Evolutionary conservation across 78 protist genomes (phyloP).

Genomic region (Dictyostelium purpureum): DNA sequence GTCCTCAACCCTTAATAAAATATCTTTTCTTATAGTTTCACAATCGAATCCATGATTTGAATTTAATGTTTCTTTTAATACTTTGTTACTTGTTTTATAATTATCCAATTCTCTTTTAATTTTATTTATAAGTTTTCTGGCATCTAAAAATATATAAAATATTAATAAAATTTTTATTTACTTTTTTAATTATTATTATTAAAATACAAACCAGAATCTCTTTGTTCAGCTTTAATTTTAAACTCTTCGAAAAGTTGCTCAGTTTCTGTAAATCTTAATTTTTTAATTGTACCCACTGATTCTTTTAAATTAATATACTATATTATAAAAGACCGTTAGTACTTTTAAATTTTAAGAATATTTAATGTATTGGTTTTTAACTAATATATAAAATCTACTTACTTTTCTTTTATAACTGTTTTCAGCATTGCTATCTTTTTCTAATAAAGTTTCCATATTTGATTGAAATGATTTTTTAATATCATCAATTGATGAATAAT

Average conservation of each 20-base stretch:
- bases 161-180: no score
- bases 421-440: not conserved
- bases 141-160: no score
- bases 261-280: not conserved
- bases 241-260: conserved; percentile 22
- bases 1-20: not conserved
- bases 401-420: not conserved
- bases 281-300: not conserved
- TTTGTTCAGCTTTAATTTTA: conserved; percentile 10
- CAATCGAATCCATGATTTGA: not conserved
- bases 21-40: not conserved
- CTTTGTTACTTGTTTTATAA: not conserved
- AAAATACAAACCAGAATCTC: no score
- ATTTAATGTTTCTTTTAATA: not conserved
- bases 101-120: not conserved
- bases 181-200: no score
- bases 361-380: no score
- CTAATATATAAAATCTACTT: no score
- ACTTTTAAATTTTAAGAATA: no score
- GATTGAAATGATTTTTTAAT: not conserved
- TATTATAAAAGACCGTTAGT: no score
- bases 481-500: not conserved
- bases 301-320: conserved; percentile 4
- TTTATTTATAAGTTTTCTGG: not conserved
- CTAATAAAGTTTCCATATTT: not conserved